A percentile compares a stretch with the other conserved stretches of the same genome.
Evolutionary conservation across 2,329 filamentous ascomycete species (phyloP).

Genomic region (Fusarium continuum): DNA sequence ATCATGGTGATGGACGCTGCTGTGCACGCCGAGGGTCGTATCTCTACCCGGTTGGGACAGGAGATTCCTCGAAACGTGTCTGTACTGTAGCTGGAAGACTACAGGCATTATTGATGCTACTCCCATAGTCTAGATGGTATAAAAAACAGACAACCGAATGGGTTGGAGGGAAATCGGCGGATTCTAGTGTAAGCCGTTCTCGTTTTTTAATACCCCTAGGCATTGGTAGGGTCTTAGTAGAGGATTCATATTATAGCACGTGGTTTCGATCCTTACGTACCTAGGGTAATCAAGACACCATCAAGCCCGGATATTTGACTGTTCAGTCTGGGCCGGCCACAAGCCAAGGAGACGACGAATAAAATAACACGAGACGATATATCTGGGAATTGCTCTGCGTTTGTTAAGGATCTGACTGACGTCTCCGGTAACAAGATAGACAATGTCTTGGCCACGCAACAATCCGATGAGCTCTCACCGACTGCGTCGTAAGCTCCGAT

Average conservation of each 20-base stretch:
- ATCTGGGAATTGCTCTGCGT: not conserved
- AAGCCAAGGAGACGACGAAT: conserved; percentile 1
- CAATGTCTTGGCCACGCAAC: not conserved
- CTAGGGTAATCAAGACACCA: conserved; percentile 13
- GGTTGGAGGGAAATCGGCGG: no score
- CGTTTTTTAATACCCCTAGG: no score
- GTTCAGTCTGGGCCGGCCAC: not conserved
- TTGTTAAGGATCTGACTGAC: not conserved
- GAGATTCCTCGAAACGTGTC: not conserved
- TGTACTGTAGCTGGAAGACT: not conserved
- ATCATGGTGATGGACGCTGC: not conserved
- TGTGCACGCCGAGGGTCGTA: conserved; percentile 11
- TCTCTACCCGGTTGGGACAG: not conserved
- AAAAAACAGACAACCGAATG: no score
- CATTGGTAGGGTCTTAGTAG: no score
- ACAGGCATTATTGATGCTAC: conserved; percentile 6
- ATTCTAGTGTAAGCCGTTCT: no score
- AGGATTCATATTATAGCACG: conserved; percentile 16
- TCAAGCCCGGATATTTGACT: conserved; percentile 13
- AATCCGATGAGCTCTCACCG: conserved; percentile 13
- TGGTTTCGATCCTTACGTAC: conserved; percentile 18
- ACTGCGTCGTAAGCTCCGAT: conserved; percentile 1
- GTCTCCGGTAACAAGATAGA: not conserved
- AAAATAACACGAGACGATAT: conserved; percentile 10
- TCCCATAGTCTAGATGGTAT: not conserved